Evolutionary conservation across 2,329 filamentous ascomycete genomes (phyloP).

Genomic region (Pseudogymnoascus sp.): DNA sequence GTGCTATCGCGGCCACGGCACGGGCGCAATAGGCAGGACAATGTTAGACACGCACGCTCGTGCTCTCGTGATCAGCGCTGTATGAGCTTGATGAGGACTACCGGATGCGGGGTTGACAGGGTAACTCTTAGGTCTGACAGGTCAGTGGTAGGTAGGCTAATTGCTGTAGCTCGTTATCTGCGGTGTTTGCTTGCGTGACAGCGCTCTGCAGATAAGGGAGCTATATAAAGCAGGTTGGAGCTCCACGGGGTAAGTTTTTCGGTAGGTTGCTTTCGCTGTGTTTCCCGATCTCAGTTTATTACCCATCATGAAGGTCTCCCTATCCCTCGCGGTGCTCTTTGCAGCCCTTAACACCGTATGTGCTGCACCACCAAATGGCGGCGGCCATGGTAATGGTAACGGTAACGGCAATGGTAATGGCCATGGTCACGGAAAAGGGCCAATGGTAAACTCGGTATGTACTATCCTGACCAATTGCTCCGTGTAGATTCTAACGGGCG

Average conservation of each 20-base stretch:
- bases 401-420: neutral
- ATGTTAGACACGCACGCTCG: neutral
- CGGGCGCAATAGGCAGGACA: constrained; percentile 2
- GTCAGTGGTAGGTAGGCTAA: neutral
- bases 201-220: neutral
- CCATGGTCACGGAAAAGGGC: neutral
- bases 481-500: neutral
- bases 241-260: neutral
- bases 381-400: neutral
- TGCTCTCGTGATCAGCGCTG: neutral
- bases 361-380: neutral
- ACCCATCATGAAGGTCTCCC: constrained; percentile 7
- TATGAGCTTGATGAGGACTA: neutral
- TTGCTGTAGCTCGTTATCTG: neutral
- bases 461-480: neutral
- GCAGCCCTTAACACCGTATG: neutral
- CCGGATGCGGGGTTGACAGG: constrained; percentile 3
- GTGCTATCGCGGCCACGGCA: neutral
- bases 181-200: neutral
- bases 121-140: neutral
- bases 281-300: neutral
- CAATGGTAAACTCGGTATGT: constrained; percentile 6
- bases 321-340: neutral
- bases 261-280: neutral
- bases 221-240: neutral